A percentile compares a stretch with the other conserved stretches of the same genome.
These are phyloP conservation scores for Penicillium fimorum DNA, from an alignment of 495 filamentous ascomycete genomes.

Conservation along the genomic window DNA sequence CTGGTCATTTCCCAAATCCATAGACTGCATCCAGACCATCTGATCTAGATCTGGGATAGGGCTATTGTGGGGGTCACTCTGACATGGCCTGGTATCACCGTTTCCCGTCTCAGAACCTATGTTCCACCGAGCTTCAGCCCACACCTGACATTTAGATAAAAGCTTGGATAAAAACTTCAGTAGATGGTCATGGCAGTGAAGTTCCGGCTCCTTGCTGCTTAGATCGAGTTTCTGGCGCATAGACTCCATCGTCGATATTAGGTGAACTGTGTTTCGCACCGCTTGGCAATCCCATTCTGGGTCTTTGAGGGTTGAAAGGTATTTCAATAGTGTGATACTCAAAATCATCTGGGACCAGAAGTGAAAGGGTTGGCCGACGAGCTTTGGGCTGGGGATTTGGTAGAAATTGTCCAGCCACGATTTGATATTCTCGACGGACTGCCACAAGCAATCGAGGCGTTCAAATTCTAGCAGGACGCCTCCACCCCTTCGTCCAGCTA, in stretches of 20 bases:
- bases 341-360: slow-evolving; percentile 41
- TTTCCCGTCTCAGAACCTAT: slow-evolving; percentile 7
- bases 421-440: slow-evolving; percentile 36
- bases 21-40: slow-evolving; percentile 31
- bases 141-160: slow-evolving; percentile 23
- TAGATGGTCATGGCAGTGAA: slow-evolving; percentile 29
- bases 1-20: slow-evolving; percentile 32
- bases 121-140: slow-evolving; percentile 21
- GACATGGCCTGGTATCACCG: background rate
- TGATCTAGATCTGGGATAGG: slow-evolving; percentile 28
- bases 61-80: slow-evolving; percentile 7
- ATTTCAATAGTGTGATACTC: slow-evolving; percentile 35
- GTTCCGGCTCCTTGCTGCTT: slow-evolving; percentile 25
- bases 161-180: slow-evolving; percentile 29
- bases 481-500: slow-evolving; percentile 10
- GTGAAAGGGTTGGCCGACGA: slow-evolving; percentile 31
- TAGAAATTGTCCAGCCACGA: slow-evolving; percentile 36
- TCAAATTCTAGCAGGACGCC: slow-evolving; percentile 26
- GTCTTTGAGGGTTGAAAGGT: slow-evolving; percentile 38
- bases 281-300: slow-evolving; percentile 41
- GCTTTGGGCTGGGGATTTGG: slow-evolving; percentile 21
- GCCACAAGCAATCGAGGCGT: slow-evolving; percentile 36
- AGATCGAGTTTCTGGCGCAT: slow-evolving; percentile 28
- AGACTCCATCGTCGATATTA: slow-evolving; percentile 29
- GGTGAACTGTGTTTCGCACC: slow-evolving; percentile 33